These are phyloP conservation scores for Chenopodium formosanum DNA, from an alignment of 148 eudicot genomes.

Conservation along the genomic window DNA sequence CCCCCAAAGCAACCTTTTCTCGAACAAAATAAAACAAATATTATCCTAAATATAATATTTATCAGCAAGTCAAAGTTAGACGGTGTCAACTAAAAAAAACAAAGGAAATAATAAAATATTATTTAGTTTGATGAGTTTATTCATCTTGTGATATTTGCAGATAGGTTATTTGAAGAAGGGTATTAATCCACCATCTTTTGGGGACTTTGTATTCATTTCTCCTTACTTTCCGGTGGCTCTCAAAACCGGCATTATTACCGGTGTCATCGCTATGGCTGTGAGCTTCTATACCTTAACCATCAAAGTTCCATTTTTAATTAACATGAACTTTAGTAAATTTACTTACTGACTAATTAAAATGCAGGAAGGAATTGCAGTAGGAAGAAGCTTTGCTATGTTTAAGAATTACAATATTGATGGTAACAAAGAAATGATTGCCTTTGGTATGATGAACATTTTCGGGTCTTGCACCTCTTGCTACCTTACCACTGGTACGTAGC, in stretches of 20 bases:
- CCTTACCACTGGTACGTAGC: slow-evolving; percentile 62
- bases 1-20: too few relatives aligned
- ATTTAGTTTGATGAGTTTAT: too few relatives aligned
- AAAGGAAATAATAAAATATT: too few relatives aligned
- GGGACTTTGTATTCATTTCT: slow-evolving; percentile 64
- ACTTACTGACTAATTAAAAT: not conserved
- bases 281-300: slow-evolving; percentile 11
- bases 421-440: slow-evolving; percentile 98
- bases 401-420: slow-evolving; percentile 96
- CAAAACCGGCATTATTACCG: slow-evolving; percentile 84
- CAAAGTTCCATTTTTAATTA: too few relatives aligned
- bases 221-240: slow-evolving; percentile 54
- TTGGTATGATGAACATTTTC: slow-evolving; percentile 90
- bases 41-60: too few relatives aligned
- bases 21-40: too few relatives aligned
- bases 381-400: slow-evolving; percentile 92
- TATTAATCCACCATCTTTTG: slow-evolving; percentile 66
- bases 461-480: slow-evolving; percentile 94
- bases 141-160: slow-evolving; percentile 30
- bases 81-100: too few relatives aligned
- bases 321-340: not conserved
- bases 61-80: too few relatives aligned
- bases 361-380: slow-evolving; percentile 98
- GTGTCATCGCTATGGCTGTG: slow-evolving; percentile 82
- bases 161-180: slow-evolving; percentile 87